Evolutionary conservation across 164 flowering plant species (phyloP).

Genomic region (Akebia trifoliata): DNA sequence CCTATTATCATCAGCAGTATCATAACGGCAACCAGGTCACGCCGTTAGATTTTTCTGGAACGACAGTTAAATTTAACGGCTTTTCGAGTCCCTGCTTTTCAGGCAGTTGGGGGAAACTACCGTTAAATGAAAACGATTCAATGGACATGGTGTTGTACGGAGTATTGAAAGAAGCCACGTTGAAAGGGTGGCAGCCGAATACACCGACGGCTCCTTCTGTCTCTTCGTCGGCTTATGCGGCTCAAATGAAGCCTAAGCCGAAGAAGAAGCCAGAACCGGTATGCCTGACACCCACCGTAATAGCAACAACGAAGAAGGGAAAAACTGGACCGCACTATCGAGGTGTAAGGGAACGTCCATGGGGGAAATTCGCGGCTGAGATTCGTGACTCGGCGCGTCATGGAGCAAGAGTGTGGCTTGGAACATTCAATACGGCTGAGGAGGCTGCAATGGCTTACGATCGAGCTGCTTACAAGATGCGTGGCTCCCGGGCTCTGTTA

Average conservation of each 20-base stretch:
- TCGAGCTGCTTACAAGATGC: conserved; percentile 29
- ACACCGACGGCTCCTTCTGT: not conserved
- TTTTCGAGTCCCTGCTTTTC: too few relatives aligned
- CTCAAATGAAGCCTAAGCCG: not conserved
- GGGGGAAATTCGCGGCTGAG: conserved; percentile 30
- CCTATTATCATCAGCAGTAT: not conserved
- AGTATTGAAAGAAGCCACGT: conserved; percentile 19
- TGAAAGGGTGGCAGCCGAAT: conserved; percentile 14
- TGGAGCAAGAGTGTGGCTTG: conserved; percentile 24
- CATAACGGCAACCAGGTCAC: not conserved
- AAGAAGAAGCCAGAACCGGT: too few relatives aligned
- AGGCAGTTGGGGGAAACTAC: conserved; percentile 23
- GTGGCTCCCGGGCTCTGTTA: conserved; percentile 25
- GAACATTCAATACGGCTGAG: conserved; percentile 20
- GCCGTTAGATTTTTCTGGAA: conserved; percentile 12
- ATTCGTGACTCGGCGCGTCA: conserved; percentile 29
- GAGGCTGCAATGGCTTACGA: conserved; percentile 26
- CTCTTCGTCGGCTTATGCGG: conserved; percentile 5
- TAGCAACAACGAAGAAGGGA: too few relatives aligned
- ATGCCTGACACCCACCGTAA: too few relatives aligned
- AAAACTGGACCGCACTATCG: conserved; percentile 16
- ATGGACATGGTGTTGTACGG: conserved; percentile 24
- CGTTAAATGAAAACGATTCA: conserved; percentile 25
- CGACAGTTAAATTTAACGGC: conserved; percentile 1
- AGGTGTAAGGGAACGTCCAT: conserved; percentile 28